Evolutionary conservation across 2,329 filamentous ascomycete genomes (phyloP).

Genomic region (Exophiala sp.): DNA sequence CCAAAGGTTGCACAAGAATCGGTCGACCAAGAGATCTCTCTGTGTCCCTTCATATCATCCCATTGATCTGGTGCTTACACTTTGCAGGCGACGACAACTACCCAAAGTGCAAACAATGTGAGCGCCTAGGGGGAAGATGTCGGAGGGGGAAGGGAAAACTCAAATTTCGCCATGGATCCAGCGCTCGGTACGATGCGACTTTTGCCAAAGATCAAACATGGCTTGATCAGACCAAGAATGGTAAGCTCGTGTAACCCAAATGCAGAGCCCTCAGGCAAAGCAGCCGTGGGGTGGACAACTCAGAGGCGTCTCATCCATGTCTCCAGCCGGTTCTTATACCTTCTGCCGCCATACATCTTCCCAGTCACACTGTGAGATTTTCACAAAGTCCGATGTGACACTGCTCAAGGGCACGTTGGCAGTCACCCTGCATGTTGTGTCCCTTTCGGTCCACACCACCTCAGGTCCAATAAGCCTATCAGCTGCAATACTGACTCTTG

Average conservation of each 20-base stretch:
- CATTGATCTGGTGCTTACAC: slow-evolving; percentile 14
- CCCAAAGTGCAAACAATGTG: slow-evolving; percentile 28
- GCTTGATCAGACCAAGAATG: slow-evolving; percentile 28
- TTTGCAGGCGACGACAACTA: slow-evolving; percentile 25
- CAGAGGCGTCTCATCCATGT: slow-evolving; percentile 2
- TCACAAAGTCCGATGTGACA: slow-evolving; percentile 9
- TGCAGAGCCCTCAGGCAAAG: not conserved
- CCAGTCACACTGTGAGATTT: not conserved
- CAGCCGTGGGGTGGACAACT: not conserved
- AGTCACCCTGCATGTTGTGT: slow-evolving; percentile 12
- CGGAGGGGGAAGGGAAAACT: slow-evolving; percentile 24
- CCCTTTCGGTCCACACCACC: not conserved
- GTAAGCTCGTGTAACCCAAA: slow-evolving; percentile 25
- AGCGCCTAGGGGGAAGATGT: slow-evolving; percentile 24
- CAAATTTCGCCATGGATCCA: slow-evolving; percentile 29
- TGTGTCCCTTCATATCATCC: not conserved
- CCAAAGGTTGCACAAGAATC: not conserved
- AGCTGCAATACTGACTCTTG: slow-evolving; percentile 6
- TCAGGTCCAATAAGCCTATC: slow-evolving; percentile 7
- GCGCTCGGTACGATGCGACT: slow-evolving; percentile 26
- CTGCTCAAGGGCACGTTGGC: slow-evolving; percentile 4
- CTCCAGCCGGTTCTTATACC: slow-evolving; percentile 11
- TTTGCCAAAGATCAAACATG: slow-evolving; percentile 29
- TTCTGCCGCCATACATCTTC: not conserved
- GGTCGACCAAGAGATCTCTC: not conserved